phyloP scores from a whole-genome alignment of 2,329 filamentous ascomycete species.

The Madurella fahalii region DNA sequence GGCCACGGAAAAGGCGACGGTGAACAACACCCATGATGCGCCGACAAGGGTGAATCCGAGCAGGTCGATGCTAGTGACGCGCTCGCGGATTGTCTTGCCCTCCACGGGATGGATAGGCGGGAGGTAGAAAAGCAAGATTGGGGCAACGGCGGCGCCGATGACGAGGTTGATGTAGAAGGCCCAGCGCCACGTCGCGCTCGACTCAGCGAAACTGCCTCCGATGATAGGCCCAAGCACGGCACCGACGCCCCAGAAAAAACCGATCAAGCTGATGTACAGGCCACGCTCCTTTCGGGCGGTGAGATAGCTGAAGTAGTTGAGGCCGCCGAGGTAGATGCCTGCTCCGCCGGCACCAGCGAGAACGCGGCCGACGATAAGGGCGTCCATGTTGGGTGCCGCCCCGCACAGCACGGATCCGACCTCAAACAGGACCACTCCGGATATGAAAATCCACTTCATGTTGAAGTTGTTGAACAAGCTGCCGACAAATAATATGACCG shows the following conservation, averaged over 20 bases:
- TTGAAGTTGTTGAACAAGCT: conserved; percentile 10
- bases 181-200: conserved; percentile 34
- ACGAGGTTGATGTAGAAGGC: conserved; percentile 50
- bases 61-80: no score
- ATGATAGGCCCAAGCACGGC: conserved; percentile 37
- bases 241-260: conserved; percentile 36
- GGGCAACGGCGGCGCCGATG: conserved; percentile 39
- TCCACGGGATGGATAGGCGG: conserved; percentile 36
- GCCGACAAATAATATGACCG: no score
- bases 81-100: conserved; percentile 39
- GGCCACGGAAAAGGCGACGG: conserved; percentile 47
- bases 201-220: conserved; percentile 33
- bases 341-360: conserved; percentile 31
- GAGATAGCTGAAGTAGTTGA: conserved; percentile 29
- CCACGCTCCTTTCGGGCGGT: conserved; percentile 31
- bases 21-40: conserved; percentile 36
- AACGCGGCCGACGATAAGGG: conserved; percentile 31
- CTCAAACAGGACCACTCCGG: conserved; percentile 28
- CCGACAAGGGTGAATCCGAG: conserved; percentile 24
- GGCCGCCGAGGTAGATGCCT: conserved; percentile 29
- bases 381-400: conserved; percentile 23
- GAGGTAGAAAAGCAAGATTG: conserved; percentile 39
- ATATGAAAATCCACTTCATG: conserved; percentile 20
- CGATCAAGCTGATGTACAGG: conserved; percentile 31
- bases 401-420: conserved; percentile 31